Evolutionary conservation across 2,329 filamentous ascomycete genomes (phyloP).

Genomic region (Lizonia empirigonia): DNA sequence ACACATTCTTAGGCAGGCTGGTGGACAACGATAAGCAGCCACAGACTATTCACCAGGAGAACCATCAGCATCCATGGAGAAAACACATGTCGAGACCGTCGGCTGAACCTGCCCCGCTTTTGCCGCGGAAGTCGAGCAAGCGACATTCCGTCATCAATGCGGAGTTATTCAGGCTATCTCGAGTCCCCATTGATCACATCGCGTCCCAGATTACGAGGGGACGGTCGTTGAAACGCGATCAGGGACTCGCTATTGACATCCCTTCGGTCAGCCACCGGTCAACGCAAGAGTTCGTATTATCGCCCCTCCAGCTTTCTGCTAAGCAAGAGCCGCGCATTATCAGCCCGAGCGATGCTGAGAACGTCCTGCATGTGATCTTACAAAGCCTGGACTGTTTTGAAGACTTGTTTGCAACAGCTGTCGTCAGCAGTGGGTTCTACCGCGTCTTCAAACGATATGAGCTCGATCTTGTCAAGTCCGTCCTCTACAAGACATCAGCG

Average conservation of each 20-base stretch:
- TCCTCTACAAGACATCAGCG: conserved; percentile 60
- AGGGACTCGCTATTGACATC: conserved; percentile 33
- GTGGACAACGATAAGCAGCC: conserved; percentile 41
- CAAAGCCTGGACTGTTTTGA: conserved; percentile 55
- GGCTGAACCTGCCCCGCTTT: conserved; percentile 35
- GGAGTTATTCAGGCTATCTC: conserved; percentile 28
- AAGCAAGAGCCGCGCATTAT: conserved; percentile 41
- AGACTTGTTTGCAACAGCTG: conserved; percentile 61
- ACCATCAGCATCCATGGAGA: conserved; percentile 12
- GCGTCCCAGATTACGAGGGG: conserved; percentile 35
- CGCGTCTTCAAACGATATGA: conserved; percentile 63
- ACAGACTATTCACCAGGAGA: conserved; percentile 28
- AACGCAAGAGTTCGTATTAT: conserved; percentile 29
- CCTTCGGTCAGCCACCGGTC: conserved; percentile 24
- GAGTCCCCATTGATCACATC: conserved; percentile 39
- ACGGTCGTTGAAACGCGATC: conserved; percentile 23
- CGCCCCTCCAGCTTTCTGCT: conserved; percentile 26
- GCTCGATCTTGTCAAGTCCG: conserved; percentile 57
- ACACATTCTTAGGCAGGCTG: conserved; percentile 48
- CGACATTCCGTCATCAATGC: conserved; percentile 36
- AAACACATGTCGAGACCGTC: conserved; percentile 16
- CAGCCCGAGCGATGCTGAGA: conserved; percentile 53
- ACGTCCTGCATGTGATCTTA: conserved; percentile 60
- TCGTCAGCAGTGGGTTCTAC: conserved; percentile 63
- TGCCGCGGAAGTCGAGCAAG: conserved; percentile 53